phyloP scores from a whole-genome alignment of 345 rosid species.

The Anacardium occidentale region DNA sequence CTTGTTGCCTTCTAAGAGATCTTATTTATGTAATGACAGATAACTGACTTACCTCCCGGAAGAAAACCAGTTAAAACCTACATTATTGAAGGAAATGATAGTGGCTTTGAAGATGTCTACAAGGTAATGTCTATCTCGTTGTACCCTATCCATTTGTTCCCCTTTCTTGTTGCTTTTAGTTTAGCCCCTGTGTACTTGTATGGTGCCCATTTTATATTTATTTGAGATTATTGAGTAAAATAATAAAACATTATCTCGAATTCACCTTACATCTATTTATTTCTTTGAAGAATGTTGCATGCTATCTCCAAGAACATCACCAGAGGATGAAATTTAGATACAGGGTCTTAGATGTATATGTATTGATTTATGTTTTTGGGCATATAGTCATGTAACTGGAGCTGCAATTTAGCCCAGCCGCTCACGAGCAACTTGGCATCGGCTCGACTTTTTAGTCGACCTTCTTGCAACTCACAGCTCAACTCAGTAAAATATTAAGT shows the following conservation, averaged over 20 bases:
- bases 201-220: not conserved
- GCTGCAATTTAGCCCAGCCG: too few species aligned
- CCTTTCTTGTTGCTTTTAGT: not conserved
- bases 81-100: conserved; percentile 56
- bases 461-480: too few species aligned
- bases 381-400: too few species aligned
- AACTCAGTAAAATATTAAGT: too few species aligned
- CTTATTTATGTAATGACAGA: conserved; percentile 44
- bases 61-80: conserved; percentile 82
- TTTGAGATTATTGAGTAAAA: not conserved
- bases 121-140: conserved; percentile 40
- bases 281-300: not conserved
- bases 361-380: too few species aligned
- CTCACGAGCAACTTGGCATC: too few species aligned
- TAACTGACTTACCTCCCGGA: conserved; percentile 92
- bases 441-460: too few species aligned
- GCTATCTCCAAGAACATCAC: not conserved
- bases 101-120: conserved; percentile 64
- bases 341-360: not conserved
- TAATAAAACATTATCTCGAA: not conserved
- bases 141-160: not conserved
- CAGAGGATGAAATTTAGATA: not conserved
- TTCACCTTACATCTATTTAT: not conserved
- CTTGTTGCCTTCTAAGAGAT: not conserved
- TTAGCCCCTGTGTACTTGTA: not conserved